Conservation (phyloP, 2,329 filamentous ascomycete genomes). For the Claviceps arundinis region DNA sequence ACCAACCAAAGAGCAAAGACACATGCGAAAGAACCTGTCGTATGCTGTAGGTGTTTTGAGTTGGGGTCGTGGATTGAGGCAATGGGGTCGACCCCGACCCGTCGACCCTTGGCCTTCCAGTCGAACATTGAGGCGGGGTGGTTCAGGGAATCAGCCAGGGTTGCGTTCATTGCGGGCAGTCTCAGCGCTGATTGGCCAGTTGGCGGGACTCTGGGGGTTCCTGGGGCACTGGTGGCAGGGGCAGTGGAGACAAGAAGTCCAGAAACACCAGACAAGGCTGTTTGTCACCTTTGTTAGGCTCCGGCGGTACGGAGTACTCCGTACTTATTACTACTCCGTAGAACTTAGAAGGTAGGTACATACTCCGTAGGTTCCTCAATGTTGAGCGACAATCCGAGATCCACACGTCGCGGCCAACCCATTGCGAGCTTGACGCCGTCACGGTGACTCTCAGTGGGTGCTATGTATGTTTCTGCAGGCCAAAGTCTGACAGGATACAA, state of each 20-base stretch:
- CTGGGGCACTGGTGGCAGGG: neutral
- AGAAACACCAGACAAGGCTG: no score
- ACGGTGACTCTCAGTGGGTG: no score
- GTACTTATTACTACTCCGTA: no score
- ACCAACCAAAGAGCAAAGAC: neutral
- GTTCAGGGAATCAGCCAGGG: neutral
- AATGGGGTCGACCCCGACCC: neutral
- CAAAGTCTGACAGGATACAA: neutral
- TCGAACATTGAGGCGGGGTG: neutral
- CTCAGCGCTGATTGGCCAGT: neutral
- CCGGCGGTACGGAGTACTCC: no score
- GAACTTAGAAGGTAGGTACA: no score
- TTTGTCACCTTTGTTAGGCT: no score
- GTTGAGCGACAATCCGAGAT: no score
- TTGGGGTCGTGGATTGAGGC: neutral
- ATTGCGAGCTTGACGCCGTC: no score
- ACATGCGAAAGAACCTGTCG: neutral
- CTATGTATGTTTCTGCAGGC: neutral
- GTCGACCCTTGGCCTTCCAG: no score
- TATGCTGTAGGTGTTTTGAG: neutral
- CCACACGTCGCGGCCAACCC: no score
- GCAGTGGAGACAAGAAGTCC: no score
- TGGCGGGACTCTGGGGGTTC: neutral
- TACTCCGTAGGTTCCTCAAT: no score
- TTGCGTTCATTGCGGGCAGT: neutral